These are phyloP conservation scores for Aspergillus wentii DNA, from an alignment of 495 filamentous ascomycete genomes.

Conservation along the genomic window DNA sequence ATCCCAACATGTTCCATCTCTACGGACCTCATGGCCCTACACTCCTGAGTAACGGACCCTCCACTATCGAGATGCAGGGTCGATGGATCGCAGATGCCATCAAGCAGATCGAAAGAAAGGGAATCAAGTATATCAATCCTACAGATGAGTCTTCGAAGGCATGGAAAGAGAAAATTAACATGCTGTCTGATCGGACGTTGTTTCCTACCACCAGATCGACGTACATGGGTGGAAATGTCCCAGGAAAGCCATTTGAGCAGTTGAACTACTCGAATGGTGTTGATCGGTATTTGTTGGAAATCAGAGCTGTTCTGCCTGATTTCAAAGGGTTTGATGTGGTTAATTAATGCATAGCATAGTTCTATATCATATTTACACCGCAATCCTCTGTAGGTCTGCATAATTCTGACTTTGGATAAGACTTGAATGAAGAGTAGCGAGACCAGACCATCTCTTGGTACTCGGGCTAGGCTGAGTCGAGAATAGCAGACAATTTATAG, in stretches of 20 bases:
- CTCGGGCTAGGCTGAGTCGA: too few species aligned
- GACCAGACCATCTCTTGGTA: too few species aligned
- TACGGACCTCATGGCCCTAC: slow-evolving; percentile 49
- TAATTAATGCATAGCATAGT: too few species aligned
- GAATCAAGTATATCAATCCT: slow-evolving; percentile 37
- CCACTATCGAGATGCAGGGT: slow-evolving; percentile 42
- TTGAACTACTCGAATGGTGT: slow-evolving; percentile 39
- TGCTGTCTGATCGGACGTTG: slow-evolving; percentile 38
- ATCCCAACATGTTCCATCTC: slow-evolving; percentile 51
- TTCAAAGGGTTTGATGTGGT: slow-evolving; percentile 30
- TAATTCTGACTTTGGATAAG: too few species aligned
- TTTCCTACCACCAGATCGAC: slow-evolving; percentile 41
- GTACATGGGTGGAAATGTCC: slow-evolving; percentile 50
- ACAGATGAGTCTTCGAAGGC: slow-evolving; percentile 38
- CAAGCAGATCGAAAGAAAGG: slow-evolving; percentile 30
- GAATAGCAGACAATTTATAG: too few species aligned
- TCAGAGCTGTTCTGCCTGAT: slow-evolving; percentile 20
- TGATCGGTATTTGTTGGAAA: slow-evolving; percentile 30
- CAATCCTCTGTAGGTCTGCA: too few species aligned
- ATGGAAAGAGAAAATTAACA: slow-evolving; percentile 40
- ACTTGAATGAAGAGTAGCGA: too few species aligned
- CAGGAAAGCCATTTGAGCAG: slow-evolving; percentile 44
- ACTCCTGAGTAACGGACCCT: slow-evolving; percentile 44
- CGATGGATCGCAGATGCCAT: slow-evolving; percentile 49
- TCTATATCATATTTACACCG: too few species aligned